A percentile compares a stretch with the other conserved stretches of the same genome.
Evolutionary conservation across 257 asterid genomes (phyloP).

Genomic region (Agastache rugosa): DNA sequence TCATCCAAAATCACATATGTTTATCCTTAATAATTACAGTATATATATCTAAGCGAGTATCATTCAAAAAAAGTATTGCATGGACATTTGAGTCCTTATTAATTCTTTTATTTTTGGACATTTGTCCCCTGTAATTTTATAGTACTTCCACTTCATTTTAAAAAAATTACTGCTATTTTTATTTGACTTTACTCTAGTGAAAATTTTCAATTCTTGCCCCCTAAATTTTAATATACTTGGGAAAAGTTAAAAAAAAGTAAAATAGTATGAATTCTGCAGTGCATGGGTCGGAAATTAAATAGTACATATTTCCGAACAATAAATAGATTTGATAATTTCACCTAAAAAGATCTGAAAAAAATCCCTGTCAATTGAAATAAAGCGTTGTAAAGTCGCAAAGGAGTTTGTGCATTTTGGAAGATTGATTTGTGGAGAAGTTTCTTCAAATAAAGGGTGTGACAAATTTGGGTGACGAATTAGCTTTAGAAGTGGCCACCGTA

Average conservation of each 20-base stretch:
- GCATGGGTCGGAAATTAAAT: too few relatives aligned
- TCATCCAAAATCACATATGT: too few relatives aligned
- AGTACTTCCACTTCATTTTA: neutral
- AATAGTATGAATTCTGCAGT: too few relatives aligned
- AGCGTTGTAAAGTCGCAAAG: neutral
- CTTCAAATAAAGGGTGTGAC: neutral
- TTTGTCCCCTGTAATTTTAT: neutral
- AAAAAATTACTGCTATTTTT: too few relatives aligned
- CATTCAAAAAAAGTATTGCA: too few relatives aligned
- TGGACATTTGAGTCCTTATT: too few relatives aligned
- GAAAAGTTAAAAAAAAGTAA: neutral
- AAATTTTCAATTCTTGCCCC: neutral
- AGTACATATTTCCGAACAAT: neutral
- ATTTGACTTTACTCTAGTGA: neutral
- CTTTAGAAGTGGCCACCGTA: slow-evolving; percentile 30
- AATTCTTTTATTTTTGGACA: too few relatives aligned
- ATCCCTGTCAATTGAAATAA: neutral
- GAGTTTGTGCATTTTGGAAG: slow-evolving; percentile 24
- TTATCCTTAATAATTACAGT: too few relatives aligned
- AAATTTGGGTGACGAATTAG: slow-evolving; percentile 25
- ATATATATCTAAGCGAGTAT: too few relatives aligned
- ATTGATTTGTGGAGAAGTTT: slow-evolving; percentile 19
- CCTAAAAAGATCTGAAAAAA: neutral
- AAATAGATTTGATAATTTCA: neutral
- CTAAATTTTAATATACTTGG: neutral